A percentile compares a stretch with the other conserved stretches of the same genome.
Conservation (phyloP, 257 asterid genomes). For the Solanum piurae region DNA sequence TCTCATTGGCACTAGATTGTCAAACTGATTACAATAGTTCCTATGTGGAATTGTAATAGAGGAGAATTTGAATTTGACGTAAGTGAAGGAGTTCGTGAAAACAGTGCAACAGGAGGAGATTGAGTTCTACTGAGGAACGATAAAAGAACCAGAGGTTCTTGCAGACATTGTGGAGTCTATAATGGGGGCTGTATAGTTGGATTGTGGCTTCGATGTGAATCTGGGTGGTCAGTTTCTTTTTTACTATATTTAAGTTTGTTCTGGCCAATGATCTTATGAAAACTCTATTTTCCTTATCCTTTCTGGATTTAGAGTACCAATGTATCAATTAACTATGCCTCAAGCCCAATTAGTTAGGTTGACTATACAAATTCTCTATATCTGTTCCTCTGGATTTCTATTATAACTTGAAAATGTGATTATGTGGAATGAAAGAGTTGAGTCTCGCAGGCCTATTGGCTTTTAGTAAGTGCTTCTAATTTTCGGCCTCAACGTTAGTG, state of each 20-base stretch:
- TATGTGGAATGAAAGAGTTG: background rate
- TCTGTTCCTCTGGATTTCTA: background rate
- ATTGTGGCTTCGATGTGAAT: conserved; percentile 18
- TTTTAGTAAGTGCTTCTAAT: background rate
- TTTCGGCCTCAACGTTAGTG: background rate
- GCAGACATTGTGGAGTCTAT: conserved; percentile 75
- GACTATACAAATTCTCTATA: background rate
- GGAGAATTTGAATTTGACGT: background rate
- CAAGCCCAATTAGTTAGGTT: background rate
- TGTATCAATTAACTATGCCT: background rate
- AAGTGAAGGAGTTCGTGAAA: conserved; percentile 55
- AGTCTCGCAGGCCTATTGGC: background rate
- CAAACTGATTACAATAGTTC: background rate
- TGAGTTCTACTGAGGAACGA: conserved; percentile 52
- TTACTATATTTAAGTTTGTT: background rate
- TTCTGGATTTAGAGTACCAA: background rate
- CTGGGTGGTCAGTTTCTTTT: conserved; percentile 23
- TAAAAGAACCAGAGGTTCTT: conserved; percentile 71
- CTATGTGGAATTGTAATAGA: background rate
- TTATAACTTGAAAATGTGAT: background rate
- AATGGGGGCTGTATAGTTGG: conserved; percentile 54
- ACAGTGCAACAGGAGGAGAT: conserved; percentile 37
- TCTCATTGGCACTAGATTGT: background rate
- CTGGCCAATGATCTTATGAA: background rate
- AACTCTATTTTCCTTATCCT: background rate